Percentiles rank a stretch among this genome's conserved stretches.
Evolutionary conservation across 164 flowering plant genomes (phyloP).

Genomic region (Umbellularia californica): DNA sequence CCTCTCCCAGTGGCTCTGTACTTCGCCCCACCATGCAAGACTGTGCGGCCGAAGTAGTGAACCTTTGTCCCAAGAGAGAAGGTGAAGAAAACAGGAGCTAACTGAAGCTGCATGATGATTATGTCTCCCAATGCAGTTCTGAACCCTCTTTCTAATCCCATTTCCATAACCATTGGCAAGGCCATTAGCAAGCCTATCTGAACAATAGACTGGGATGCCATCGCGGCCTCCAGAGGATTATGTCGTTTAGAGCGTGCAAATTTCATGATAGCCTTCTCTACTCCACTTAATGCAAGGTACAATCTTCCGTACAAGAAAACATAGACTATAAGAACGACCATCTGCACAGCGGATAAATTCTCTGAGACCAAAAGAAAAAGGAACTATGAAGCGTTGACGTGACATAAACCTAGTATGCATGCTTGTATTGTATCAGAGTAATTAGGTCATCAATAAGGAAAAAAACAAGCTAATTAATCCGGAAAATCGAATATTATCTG

Average conservation of each 20-base stretch:
- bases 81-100: conserved; percentile 90
- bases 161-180: conserved; percentile 97
- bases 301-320: conserved; percentile 78
- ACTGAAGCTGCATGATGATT: conserved; percentile 92
- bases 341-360: conserved; percentile 34
- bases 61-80: conserved; percentile 92
- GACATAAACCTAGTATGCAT: background rate
- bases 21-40: conserved; percentile 96
- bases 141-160: conserved; percentile 94
- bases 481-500: background rate
- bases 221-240: conserved; percentile 63
- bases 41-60: conserved; percentile 89
- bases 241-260: conserved; percentile 52
- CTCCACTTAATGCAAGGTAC: conserved; percentile 82
- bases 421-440: background rate
- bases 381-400: background rate
- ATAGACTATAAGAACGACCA: conserved; percentile 78
- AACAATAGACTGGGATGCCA: conserved; percentile 91
- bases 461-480: background rate
- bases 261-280: conserved; percentile 67
- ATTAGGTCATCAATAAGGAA: background rate
- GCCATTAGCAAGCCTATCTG: conserved; percentile 84
- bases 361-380: background rate
- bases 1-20: conserved; percentile 99
- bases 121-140: conserved; percentile 78